These are phyloP conservation scores for Davidsoniella neocaledoniae DNA, from an alignment of 2,329 filamentous ascomycete genomes.

Conservation along the genomic window DNA sequence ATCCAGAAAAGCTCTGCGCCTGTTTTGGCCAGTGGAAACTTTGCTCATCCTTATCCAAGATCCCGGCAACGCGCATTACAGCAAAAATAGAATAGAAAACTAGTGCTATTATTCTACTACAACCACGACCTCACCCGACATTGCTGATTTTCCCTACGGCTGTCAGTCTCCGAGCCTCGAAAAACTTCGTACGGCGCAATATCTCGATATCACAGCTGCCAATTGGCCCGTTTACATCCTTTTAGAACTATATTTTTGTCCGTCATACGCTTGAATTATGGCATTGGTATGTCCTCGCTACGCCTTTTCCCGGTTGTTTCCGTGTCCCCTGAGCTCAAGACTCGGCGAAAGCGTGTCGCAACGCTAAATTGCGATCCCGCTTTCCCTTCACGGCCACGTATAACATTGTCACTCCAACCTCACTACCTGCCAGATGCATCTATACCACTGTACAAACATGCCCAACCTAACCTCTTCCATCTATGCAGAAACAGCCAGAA, in stretches of 20 bases:
- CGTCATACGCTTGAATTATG: neutral
- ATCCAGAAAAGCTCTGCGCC: too few relatives aligned
- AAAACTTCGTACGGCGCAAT: too few relatives aligned
- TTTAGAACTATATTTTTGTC: neutral
- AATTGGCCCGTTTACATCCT: neutral
- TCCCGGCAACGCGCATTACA: too few relatives aligned
- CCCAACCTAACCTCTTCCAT: neutral
- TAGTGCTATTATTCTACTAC: neutral
- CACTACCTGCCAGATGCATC: neutral
- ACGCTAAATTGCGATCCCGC: neutral
- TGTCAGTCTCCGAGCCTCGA: too few relatives aligned
- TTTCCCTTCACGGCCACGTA: neutral
- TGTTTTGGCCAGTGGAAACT: neutral
- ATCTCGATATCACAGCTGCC: too few relatives aligned
- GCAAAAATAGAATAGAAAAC: neutral
- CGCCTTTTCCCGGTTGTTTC: neutral
- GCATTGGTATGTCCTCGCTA: conserved; percentile 3
- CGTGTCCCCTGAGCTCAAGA: neutral
- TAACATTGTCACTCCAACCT: neutral
- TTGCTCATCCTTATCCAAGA: too few relatives aligned
- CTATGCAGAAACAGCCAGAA: conserved; percentile 7
- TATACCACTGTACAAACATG: neutral
- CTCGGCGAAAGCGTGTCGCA: too few relatives aligned
- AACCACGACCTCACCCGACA: neutral
- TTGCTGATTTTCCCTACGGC: too few relatives aligned